phyloP scores from a whole-genome alignment of 768 basidiomycete species.

The Russula foetens region DNA sequence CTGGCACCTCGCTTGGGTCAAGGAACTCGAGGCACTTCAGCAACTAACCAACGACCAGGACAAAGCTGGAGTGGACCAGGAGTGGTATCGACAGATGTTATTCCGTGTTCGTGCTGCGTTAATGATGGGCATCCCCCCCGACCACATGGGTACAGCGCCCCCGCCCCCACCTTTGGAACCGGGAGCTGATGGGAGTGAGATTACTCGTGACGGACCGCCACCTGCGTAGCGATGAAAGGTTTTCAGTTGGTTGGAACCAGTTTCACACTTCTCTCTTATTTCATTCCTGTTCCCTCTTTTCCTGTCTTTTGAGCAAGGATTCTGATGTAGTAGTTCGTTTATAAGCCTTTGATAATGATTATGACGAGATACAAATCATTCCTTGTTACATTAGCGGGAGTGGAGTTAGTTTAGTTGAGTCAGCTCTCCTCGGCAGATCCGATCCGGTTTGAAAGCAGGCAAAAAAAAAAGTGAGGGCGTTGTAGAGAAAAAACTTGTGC shows the following conservation, averaged over 20 bases:
- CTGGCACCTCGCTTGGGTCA: constrained; percentile 74
- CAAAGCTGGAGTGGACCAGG: constrained; percentile 69
- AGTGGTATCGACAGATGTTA: constrained; percentile 85
- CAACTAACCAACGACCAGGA: constrained; percentile 76
- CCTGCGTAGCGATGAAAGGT: constrained; percentile 8
- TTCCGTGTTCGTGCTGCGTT: constrained; percentile 68
- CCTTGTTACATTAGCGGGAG: too few relatives aligned
- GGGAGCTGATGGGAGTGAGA: constrained; percentile 12
- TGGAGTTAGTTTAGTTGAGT: background rate
- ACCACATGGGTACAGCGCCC: constrained; percentile 10
- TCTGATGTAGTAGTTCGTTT: constrained; percentile 1
- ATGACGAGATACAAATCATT: background rate
- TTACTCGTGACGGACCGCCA: constrained; percentile 15
- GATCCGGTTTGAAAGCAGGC: background rate
- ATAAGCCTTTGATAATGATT: background rate
- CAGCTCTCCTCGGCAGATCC: background rate
- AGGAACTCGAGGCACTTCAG: constrained; percentile 69
- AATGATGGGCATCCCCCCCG: constrained; percentile 36
- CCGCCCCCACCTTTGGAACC: constrained; percentile 17
- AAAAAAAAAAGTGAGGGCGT: background rate
- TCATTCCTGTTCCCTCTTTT: background rate
- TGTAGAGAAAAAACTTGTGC: background rate
- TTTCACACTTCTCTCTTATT: background rate
- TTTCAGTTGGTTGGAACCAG: background rate
- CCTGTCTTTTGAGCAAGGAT: background rate